phyloP scores from a whole-genome alignment of 805 yeast genomes.

The Tetrapisispora iriomotensis region DNA sequence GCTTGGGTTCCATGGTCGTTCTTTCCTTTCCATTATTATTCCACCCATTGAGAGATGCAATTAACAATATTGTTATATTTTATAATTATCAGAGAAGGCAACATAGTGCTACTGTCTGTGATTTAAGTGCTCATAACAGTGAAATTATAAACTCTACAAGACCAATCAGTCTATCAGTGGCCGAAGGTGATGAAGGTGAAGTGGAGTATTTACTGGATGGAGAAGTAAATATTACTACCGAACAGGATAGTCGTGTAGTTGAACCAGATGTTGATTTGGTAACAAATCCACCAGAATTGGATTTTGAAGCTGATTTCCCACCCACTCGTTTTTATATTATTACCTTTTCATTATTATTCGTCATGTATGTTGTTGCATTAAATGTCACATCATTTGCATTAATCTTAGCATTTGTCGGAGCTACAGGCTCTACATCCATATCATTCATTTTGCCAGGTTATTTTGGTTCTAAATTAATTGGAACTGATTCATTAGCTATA shows the following conservation, averaged over 20 bases:
- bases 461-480: slow-evolving; percentile 67
- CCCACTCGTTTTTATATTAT: slow-evolving; percentile 22
- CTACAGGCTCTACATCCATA: slow-evolving; percentile 87
- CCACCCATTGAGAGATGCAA: slow-evolving; percentile 69
- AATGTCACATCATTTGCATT: slow-evolving; percentile 65
- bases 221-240: background rate
- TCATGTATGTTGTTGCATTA: slow-evolving; percentile 56
- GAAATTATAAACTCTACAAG: background rate
- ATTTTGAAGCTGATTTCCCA: slow-evolving; percentile 11
- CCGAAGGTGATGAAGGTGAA: slow-evolving; percentile 9
- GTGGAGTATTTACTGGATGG: slow-evolving; percentile 3
- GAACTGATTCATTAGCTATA: slow-evolving; percentile 22
- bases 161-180: slow-evolving; percentile 7
- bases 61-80: slow-evolving; percentile 53
- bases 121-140: background rate
- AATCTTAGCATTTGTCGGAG: slow-evolving; percentile 80
- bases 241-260: background rate
- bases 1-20: slow-evolving; percentile 63
- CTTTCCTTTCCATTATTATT: slow-evolving; percentile 71
- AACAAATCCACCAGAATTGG: background rate
- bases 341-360: slow-evolving; percentile 36
- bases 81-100: background rate
- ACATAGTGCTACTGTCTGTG: background rate
- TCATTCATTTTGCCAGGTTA: slow-evolving; percentile 86
- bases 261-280: slow-evolving; percentile 5